Percentiles rank a stretch among this genome's conserved stretches.
Conservation (phyloP, 2,329 filamentous ascomycete species). For the Cercospora berteroae region DNA sequence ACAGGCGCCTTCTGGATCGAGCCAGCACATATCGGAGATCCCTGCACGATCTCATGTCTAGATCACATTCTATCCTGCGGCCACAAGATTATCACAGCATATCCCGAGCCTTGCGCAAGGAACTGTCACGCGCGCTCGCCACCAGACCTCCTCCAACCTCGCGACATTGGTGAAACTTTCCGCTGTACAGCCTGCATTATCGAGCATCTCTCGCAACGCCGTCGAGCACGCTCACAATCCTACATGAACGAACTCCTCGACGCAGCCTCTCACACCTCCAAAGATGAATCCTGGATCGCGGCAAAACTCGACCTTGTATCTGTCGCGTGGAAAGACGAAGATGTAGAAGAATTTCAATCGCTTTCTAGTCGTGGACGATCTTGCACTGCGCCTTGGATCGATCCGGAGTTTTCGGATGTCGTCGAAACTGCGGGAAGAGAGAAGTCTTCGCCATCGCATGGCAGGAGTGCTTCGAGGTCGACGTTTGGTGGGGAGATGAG, state of each 20-base stretch:
- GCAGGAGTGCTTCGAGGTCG: conserved; percentile 2
- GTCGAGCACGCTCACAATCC: not conserved
- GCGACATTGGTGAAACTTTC: conserved; percentile 14
- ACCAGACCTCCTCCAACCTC: conserved; percentile 13
- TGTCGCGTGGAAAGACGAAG: conserved; percentile 16
- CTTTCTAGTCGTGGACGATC: conserved; percentile 6
- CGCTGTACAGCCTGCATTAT: conserved; percentile 14
- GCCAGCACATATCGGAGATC: conserved; percentile 11
- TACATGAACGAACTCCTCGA: conserved; percentile 9
- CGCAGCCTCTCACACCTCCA: conserved; percentile 1
- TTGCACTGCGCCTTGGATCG: conserved; percentile 12
- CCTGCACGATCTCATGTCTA: conserved; percentile 14
- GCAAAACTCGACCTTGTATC: conserved; percentile 11
- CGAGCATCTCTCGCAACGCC: conserved; percentile 6
- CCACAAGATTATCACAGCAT: conserved; percentile 14
- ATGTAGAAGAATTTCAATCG: conserved; percentile 14
- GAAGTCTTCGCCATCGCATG: not conserved
- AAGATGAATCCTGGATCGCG: conserved; percentile 6
- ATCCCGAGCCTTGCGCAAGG: conserved; percentile 9
- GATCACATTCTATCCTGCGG: conserved; percentile 16
- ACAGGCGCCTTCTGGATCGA: conserved; percentile 7
- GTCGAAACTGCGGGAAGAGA: not conserved
- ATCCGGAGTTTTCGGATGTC: conserved; percentile 10
- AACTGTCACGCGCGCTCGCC: conserved; percentile 13
- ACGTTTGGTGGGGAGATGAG: not conserved